Conservation (phyloP, 768 basidiomycete species). For the Guyanaporus albipodus region DNA sequence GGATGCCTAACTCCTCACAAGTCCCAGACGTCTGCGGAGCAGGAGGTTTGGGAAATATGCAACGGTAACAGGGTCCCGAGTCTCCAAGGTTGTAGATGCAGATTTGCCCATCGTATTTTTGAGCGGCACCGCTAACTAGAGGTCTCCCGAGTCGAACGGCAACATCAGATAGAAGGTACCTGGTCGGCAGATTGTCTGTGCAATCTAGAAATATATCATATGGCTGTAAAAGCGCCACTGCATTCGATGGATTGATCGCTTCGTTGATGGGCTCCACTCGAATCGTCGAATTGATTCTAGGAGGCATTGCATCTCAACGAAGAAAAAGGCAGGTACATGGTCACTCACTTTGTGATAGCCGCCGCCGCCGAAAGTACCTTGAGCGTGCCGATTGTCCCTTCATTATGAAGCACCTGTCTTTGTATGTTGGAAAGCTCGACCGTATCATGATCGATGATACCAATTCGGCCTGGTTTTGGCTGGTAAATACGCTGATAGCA, state of each 20-base stretch:
- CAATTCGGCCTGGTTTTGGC: slow-evolving; percentile 62
- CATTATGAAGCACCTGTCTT: slow-evolving; percentile 86
- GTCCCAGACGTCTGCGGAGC: slow-evolving; percentile 58
- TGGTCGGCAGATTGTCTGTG: slow-evolving; percentile 89
- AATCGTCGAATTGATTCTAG: slow-evolving; percentile 74
- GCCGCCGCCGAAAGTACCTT: slow-evolving; percentile 82
- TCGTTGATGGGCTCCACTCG: slow-evolving; percentile 49
- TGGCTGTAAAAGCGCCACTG: slow-evolving; percentile 50
- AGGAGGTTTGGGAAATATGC: slow-evolving; percentile 83
- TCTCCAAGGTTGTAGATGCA: slow-evolving; percentile 67
- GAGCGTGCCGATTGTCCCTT: slow-evolving; percentile 61
- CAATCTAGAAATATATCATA: slow-evolving; percentile 89
- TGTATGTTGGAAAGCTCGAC: slow-evolving; percentile 91
- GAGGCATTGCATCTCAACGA: neutral
- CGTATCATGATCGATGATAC: slow-evolving; percentile 83
- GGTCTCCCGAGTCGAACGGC: slow-evolving; percentile 73
- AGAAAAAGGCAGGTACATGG: neutral
- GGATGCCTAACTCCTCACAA: slow-evolving; percentile 86
- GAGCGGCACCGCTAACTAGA: slow-evolving; percentile 91
- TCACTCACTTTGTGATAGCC: slow-evolving; percentile 58
- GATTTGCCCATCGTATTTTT: slow-evolving; percentile 78
- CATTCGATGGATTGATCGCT: slow-evolving; percentile 60
- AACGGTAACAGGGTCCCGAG: slow-evolving; percentile 88
- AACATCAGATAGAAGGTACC: slow-evolving; percentile 89
- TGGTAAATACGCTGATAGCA: slow-evolving; percentile 3